Conservation (phyloP, 768 basidiomycete genomes). For the Boletus eberwhitei region DNA sequence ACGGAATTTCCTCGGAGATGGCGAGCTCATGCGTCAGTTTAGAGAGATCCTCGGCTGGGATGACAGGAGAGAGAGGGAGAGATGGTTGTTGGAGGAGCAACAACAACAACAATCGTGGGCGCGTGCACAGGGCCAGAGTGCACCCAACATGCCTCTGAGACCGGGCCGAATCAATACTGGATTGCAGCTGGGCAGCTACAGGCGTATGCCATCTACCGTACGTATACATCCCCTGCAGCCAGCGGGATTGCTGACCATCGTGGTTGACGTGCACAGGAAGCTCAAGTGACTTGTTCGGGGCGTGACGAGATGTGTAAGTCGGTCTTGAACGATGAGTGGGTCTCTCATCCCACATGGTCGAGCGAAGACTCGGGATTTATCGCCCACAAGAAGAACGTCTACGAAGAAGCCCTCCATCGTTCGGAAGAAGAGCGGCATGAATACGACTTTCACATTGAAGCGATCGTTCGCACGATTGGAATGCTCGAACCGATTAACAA, state of each 20-base stretch:
- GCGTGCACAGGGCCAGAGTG: slow-evolving; percentile 43
- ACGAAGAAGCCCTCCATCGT: slow-evolving; percentile 94
- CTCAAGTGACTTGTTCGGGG: slow-evolving; percentile 85
- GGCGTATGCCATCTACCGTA: slow-evolving; percentile 76
- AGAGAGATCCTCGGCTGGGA: slow-evolving; percentile 88
- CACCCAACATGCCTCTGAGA: slow-evolving; percentile 34
- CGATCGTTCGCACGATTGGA: slow-evolving; percentile 84
- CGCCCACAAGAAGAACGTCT: slow-evolving; percentile 90
- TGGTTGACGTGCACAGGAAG: slow-evolving; percentile 53
- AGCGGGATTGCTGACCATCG: not conserved
- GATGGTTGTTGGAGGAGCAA: slow-evolving; percentile 47
- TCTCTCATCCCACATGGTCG: slow-evolving; percentile 94
- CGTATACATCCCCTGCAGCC: slow-evolving; percentile 30
- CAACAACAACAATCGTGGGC: slow-evolving; percentile 47
- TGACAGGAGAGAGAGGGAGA: slow-evolving; percentile 61
- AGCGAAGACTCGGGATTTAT: slow-evolving; percentile 92
- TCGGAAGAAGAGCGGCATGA: slow-evolving; percentile 98
- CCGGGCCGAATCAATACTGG: slow-evolving; percentile 65
- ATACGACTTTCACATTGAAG: slow-evolving; percentile 98
- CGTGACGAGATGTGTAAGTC: slow-evolving; percentile 96
- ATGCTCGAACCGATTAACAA: slow-evolving; percentile 89
- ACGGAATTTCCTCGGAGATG: slow-evolving; percentile 70
- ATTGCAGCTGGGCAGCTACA: slow-evolving; percentile 84
- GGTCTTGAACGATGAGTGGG: slow-evolving; percentile 98
- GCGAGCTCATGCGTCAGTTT: slow-evolving; percentile 78